Evolutionary conservation across 352 stramenopile genomes (phyloP), one percentile per base, ranked within the genome.

Genomic region (Globisporangium apiculatum): DNA sequence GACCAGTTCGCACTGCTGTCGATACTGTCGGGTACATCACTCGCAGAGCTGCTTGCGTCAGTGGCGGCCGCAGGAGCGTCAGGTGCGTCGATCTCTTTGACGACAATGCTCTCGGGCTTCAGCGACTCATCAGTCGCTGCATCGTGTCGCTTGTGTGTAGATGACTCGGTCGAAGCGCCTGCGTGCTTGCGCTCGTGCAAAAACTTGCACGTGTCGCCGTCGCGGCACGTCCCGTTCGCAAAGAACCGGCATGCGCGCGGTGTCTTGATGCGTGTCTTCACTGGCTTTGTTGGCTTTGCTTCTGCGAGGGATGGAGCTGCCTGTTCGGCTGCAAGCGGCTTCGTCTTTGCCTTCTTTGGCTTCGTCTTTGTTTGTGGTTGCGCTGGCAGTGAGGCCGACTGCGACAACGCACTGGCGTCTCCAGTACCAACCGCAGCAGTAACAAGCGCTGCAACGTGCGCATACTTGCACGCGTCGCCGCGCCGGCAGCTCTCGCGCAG

Each of bases 391-490:
- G 24, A 31, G 24, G n/a, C 8, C 10, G 14, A 15, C 7, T 35
- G 7, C 12, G 7, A 10, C n/a, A 4, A 14, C 8, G 36, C 50
- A 7, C 35, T 5, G 5, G 14, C 50, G 40, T 5, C 42, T 47
- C 18, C 7, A 11, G 24, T 31, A 5, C 2, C n/a, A 18, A 35
- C 24, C 31, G 15, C 17, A 12, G 14, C 51, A 35, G n/a, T 17
- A 37, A 35, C 2, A 11, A 5, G 49, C 43, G 72, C 83, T 9
- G 60, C 1, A 5, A 67, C 67, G 51, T 87, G 78, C 5, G 69
- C 69, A 40, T 86, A 91, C 53, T 81, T 85, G 68, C 82, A 91
- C 0, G 69, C 62, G n/a, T 86, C 77, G 12, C 76, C 76, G 18
- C 72, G 80, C 53, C 64, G 73, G 67, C 80, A 91, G 9, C 70